Evolutionary conservation across 1,139 yeast species (phyloP), one percentile per base, ranked within the genome.

Genomic region (Zhuliangozyma parablackwelliae): DNA sequence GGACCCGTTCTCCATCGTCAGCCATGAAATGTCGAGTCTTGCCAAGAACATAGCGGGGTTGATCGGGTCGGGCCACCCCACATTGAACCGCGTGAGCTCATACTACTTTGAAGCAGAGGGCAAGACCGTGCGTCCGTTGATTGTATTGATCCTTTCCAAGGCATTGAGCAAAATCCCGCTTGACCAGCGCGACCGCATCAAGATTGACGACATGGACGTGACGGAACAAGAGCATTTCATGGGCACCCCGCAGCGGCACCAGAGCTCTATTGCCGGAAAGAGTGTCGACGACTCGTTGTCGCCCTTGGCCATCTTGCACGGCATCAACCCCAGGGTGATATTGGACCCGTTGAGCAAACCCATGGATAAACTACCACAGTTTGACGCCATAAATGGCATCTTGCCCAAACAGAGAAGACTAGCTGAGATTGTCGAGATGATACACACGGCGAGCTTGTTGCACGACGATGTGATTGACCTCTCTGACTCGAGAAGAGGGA

Each of bases 391-490:
- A 25, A 77, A 74, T 49, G 92, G 92, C 0, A 88, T 92, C 36
- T 68, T 90, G 42, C 97, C 98, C 33, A 89, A 92, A 49, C 99
- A 92, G 62, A 73, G 97, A 47, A 75, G 98, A 40, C 70, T 92
- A 42, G 98, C 98, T 0, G 98, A 92, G 63, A 90, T 92, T 51
- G 96, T 92, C 10, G 99, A 92, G 61, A 88, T 92, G 96, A 92
- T 92, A 46, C 98, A 92, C 59, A 92, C 98, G 2, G 97, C 98
- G 2, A 84, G 95, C n/a, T 65, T 92, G 45, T 72, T 92, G 37
- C 99, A 92, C 59, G 99, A 92, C 63, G 99, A 92, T 59, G 98
- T 92, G 43, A 90, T 94, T 52, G 99, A 92, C 63, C 78, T 83
- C 51, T 83, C 96, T 0, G 97, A 88, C 52, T 75, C 94, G 21